Evolutionary conservation across 139 green algal species (phyloP).

Genomic region (Chlamydomonas sp.): DNA sequence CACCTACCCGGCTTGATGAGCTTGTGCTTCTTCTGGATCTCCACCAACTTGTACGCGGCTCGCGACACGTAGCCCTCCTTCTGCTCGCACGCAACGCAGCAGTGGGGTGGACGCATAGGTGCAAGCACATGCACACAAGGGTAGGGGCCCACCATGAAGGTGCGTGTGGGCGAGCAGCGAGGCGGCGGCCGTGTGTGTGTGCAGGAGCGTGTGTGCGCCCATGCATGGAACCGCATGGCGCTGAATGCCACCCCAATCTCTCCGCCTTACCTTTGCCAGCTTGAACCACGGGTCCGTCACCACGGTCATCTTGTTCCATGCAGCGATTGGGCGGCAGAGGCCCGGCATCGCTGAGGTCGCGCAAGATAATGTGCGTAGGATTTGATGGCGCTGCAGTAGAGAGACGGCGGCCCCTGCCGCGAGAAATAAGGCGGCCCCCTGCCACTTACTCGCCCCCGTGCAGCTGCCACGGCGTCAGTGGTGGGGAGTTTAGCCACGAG

Average conservation of each 20-base stretch:
- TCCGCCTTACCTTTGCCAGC: conserved; percentile 41
- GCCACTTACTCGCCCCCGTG: too few species aligned
- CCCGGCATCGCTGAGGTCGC: too few species aligned
- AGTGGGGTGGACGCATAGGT: not conserved
- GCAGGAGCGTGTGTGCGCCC: not conserved
- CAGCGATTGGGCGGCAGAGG: too few species aligned
- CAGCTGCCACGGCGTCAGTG: too few species aligned
- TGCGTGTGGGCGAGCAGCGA: not conserved
- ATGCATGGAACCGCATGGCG: not conserved
- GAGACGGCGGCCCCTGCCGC: too few species aligned
- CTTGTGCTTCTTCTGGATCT: conserved; percentile 75
- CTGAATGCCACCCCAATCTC: not conserved
- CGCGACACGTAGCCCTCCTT: conserved; percentile 67
- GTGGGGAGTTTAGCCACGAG: too few species aligned
- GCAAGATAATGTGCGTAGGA: too few species aligned
- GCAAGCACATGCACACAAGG: not conserved
- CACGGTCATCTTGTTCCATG: conserved; percentile 28
- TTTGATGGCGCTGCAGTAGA: too few species aligned
- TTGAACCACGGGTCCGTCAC: conserved; percentile 53
- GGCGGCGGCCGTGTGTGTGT: not conserved
- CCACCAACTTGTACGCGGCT: conserved; percentile 72
- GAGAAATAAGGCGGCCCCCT: too few species aligned
- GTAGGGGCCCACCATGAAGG: not conserved
- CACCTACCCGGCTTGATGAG: conserved; percentile 52
- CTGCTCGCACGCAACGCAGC: too few species aligned